Evolutionary conservation across 495 filamentous ascomycete genomes (phyloP).

Genomic region (Melanomma pulvis-pyrius): DNA sequence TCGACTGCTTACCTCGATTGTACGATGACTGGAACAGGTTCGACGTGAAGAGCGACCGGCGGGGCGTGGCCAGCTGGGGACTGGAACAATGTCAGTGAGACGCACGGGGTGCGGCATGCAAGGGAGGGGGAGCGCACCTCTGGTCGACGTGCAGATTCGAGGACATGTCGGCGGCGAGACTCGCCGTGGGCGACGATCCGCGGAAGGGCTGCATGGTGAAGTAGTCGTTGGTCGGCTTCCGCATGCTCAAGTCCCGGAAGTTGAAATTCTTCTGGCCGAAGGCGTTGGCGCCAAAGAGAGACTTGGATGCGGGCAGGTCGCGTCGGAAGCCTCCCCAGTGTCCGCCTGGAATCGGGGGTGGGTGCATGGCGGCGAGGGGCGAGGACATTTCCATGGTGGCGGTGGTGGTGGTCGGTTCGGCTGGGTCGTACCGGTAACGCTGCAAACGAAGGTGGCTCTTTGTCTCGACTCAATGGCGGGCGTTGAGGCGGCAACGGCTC

Average conservation of each 20-base stretch:
- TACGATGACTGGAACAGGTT: conserved; percentile 68
- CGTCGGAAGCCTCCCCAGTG: conserved; percentile 55
- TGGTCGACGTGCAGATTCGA: conserved; percentile 95
- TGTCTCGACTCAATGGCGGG: conserved; percentile 8
- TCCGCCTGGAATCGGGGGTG: conserved; percentile 58
- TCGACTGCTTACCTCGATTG: conserved; percentile 66
- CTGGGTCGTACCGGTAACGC: conserved; percentile 2
- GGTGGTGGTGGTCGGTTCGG: background rate
- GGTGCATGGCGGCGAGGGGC: conserved; percentile 91
- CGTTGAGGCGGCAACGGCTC: conserved; percentile 1
- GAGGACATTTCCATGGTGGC: conserved; percentile 84
- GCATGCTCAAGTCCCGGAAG: conserved; percentile 73
- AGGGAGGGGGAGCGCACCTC: conserved; percentile 63
- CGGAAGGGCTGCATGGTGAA: conserved; percentile 73
- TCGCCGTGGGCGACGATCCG: conserved; percentile 87
- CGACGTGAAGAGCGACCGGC: conserved; percentile 88
- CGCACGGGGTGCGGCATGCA: conserved; percentile 35
- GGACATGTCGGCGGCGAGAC: conserved; percentile 88
- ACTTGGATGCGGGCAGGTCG: conserved; percentile 56
- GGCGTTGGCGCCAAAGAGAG: conserved; percentile 55
- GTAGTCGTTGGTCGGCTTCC: conserved; percentile 68
- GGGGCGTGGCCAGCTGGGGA: conserved; percentile 87
- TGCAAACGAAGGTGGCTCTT: conserved; percentile 28
- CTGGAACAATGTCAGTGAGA: conserved; percentile 53
- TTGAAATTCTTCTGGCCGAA: conserved; percentile 70